Percentiles rank a stretch among this genome's conserved stretches.
These are phyloP conservation scores for Ophiosphaerella narmari DNA, from an alignment of 2,329 filamentous ascomycete species.

Conservation along the genomic window DNA sequence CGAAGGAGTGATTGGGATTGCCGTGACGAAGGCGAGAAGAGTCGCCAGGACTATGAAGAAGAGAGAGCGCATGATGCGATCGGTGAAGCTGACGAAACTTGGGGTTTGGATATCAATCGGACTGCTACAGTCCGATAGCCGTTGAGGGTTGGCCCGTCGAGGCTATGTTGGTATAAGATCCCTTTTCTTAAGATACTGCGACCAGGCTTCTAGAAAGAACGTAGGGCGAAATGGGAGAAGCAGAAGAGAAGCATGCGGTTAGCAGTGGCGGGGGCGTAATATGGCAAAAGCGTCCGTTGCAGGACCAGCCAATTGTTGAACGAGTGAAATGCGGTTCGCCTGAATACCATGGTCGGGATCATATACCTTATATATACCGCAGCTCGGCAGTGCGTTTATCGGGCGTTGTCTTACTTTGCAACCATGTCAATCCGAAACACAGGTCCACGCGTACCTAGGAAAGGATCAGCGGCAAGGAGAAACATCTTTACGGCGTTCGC, in stretches of 20 bases:
- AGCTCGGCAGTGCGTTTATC: constrained; percentile 5
- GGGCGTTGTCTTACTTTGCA: constrained; percentile 4
- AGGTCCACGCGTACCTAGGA: constrained; percentile 24
- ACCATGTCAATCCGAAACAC: constrained; percentile 31
- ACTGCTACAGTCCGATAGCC: background rate
- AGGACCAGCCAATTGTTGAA: constrained; percentile 13
- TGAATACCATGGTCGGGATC: constrained; percentile 17
- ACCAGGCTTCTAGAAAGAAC: constrained; percentile 15
- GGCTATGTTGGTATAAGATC: background rate
- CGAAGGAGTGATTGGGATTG: constrained; percentile 42
- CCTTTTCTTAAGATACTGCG: constrained; percentile 3
- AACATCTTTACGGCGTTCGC: constrained; percentile 25
- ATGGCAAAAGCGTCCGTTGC: constrained; percentile 14
- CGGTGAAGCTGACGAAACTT: constrained; percentile 1
- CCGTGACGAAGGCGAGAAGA: constrained; percentile 27
- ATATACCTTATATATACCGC: constrained; percentile 25
- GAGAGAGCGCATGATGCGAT: constrained; percentile 32
- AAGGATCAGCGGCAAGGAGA: constrained; percentile 40
- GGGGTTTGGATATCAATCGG: background rate
- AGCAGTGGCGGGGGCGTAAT: constrained; percentile 7
- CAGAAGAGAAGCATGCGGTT: constrained; percentile 21
- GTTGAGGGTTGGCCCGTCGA: background rate
- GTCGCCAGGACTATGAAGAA: constrained; percentile 32
- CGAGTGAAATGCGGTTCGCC: constrained; percentile 23
- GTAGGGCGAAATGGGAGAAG: constrained; percentile 12